Percentiles rank a stretch among this genome's conserved stretches.
phyloP scores from a whole-genome alignment of 306 rosid species.

The Vigna trinervia region DNA sequence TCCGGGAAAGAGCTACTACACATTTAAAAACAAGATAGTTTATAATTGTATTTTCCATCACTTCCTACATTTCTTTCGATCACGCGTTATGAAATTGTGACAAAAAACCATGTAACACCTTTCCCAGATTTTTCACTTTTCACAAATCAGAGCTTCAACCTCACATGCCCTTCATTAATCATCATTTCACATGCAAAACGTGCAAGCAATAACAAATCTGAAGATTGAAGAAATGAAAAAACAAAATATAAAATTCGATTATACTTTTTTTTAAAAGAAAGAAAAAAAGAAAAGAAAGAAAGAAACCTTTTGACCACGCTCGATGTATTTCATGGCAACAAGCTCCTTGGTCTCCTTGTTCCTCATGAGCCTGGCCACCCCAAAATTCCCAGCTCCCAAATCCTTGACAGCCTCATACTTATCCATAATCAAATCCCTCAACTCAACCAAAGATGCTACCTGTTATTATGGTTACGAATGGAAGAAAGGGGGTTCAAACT shows the following conservation, averaged over 20 bases:
- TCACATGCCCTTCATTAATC: conserved; percentile 20
- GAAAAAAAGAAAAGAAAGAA: background rate
- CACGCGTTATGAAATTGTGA: conserved; percentile 18
- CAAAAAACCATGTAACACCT: conserved; percentile 32
- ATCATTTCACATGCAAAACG: conserved; percentile 41
- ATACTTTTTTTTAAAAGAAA: background rate
- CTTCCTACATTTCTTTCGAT: conserved; percentile 5
- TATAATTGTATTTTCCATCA: conserved; percentile 25
- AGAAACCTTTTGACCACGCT: conserved; percentile 71
- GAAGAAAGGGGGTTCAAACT: background rate
- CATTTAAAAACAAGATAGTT: conserved; percentile 7
- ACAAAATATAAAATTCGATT: background rate
- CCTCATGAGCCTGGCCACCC: conserved; percentile 76
- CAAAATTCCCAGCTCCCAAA: conserved; percentile 80
- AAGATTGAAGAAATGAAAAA: background rate
- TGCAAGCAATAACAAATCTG: conserved; percentile 32
- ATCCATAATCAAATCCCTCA: conserved; percentile 53
- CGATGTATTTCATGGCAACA: conserved; percentile 85
- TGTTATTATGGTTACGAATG: background rate
- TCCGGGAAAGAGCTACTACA: conserved; percentile 27
- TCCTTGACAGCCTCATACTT: conserved; percentile 74
- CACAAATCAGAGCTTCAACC: conserved; percentile 37
- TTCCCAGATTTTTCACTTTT: conserved; percentile 33
- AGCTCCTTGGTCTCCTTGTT: conserved; percentile 81
- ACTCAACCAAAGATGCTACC: background rate